phyloP scores from a whole-genome alignment of 495 filamentous ascomycete genomes.

The Penicillium samsonianum region DNA sequence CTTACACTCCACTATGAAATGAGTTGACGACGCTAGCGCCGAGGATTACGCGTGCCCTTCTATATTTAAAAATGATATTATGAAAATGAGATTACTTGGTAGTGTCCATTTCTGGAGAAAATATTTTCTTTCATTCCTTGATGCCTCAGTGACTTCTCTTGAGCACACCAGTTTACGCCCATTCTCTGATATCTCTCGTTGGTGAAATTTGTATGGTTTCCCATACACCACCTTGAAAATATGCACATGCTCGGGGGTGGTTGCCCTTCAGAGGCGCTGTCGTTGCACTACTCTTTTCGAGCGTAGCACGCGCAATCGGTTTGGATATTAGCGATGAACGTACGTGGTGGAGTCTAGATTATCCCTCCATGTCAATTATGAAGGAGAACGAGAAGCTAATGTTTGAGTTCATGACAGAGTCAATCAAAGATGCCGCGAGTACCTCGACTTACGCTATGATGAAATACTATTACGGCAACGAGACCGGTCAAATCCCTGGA shows the following conservation, averaged over 20 bases:
- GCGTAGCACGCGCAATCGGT: conserved; percentile 16
- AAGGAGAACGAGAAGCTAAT: neutral
- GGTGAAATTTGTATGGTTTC: neutral
- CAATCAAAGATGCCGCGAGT: conserved; percentile 62
- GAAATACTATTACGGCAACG: conserved; percentile 66
- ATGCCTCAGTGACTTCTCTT: too few relatives aligned
- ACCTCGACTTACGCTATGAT: conserved; percentile 65
- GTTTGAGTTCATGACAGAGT: conserved; percentile 48
- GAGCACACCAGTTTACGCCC: neutral
- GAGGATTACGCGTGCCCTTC: conserved; percentile 28
- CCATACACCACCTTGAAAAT: neutral
- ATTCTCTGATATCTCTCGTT: neutral
- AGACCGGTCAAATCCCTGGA: conserved; percentile 62
- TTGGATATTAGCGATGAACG: conserved; percentile 26
- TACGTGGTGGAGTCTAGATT: conserved; percentile 2
- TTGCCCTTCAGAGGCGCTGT: conserved; percentile 2
- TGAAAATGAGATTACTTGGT: neutral
- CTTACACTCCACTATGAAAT: conserved; percentile 16
- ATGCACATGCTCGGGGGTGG: conserved; percentile 15
- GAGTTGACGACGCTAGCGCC: conserved; percentile 34
- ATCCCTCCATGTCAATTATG: neutral
- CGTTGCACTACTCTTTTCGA: conserved; percentile 4
- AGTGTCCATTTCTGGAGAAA: neutral
- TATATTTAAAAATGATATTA: conserved; percentile 16
- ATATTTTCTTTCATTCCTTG: neutral